A percentile compares a stretch with the other conserved stretches of the same genome.
These are phyloP conservation scores for Lactifluus volemus DNA, from an alignment of 768 basidiomycete species.

Conservation along the genomic window DNA sequence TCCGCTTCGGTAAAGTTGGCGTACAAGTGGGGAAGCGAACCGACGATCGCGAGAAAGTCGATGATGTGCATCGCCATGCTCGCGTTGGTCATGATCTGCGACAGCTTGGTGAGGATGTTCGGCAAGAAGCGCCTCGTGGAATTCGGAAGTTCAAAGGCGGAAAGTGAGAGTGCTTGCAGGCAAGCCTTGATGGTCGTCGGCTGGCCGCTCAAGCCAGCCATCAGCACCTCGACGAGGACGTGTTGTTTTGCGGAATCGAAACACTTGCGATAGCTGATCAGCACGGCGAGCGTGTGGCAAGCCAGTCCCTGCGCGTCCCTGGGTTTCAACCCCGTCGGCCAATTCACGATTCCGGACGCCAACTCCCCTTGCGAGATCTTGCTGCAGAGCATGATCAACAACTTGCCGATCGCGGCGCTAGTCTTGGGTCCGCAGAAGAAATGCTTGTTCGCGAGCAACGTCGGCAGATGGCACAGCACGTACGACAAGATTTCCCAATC, in stretches of 20 bases:
- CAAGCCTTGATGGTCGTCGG: conserved; percentile 79
- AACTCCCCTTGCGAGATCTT: conserved; percentile 53
- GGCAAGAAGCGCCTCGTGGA: conserved; percentile 76
- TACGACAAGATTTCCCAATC: conserved; percentile 95
- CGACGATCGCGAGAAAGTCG: conserved; percentile 81
- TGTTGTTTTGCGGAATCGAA: conserved; percentile 63
- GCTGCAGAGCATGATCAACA: conserved; percentile 61
- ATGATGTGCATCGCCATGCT: conserved; percentile 95
- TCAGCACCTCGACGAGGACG: conserved; percentile 64
- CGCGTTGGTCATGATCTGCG: conserved; percentile 90
- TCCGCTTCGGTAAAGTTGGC: conserved; percentile 87
- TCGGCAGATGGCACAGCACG: conserved; percentile 81
- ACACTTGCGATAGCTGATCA: conserved; percentile 78
- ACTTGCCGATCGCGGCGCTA: conserved; percentile 46
- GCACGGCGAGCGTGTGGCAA: conserved; percentile 78
- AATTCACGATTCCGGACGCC: conserved; percentile 45
- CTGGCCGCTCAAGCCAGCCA: conserved; percentile 59
- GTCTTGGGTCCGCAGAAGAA: conserved; percentile 88
- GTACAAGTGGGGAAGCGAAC: conserved; percentile 69
- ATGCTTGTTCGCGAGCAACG: conserved; percentile 91
- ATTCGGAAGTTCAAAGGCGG: conserved; percentile 76
- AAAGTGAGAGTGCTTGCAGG: conserved; percentile 80
- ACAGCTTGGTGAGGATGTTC: conserved; percentile 75
- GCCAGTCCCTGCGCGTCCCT: conserved; percentile 84
- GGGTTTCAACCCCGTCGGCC: conserved; percentile 53